A percentile compares a stretch with the other conserved stretches of the same genome.
Evolutionary conservation across 1,139 yeast species (phyloP).

Genomic region (Protomyces inouyei): DNA sequence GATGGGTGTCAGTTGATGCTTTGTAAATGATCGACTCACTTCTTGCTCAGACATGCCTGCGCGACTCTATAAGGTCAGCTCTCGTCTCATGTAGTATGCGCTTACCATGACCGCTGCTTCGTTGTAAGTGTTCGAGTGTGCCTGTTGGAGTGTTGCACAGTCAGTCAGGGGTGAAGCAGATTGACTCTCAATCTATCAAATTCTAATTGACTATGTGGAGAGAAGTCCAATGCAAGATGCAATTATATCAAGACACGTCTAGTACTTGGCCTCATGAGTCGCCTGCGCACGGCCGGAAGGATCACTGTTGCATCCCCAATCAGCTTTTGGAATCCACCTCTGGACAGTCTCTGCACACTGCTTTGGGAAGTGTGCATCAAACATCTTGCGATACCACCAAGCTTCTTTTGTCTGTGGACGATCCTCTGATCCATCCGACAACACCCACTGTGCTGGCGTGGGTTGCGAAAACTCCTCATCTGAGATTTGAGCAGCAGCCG

Average conservation of each 20-base stretch:
- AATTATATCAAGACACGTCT: background rate
- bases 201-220: no score
- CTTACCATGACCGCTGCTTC: background rate
- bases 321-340: constrained; percentile 99
- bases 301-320: constrained; percentile 99
- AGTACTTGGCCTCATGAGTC: constrained; percentile 3
- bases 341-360: constrained; percentile 91
- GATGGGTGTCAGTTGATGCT: background rate
- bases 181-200: no score
- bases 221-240: no score
- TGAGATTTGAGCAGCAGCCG: constrained; percentile 77
- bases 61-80: background rate
- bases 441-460: constrained; percentile 74
- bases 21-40: background rate
- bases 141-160: no score
- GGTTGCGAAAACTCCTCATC: constrained; percentile 88
- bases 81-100: background rate
- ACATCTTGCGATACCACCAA: constrained; percentile 95
- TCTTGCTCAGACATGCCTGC: background rate
- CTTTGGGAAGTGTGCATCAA: constrained; percentile 84
- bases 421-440: constrained; percentile 54
- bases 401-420: constrained; percentile 97
- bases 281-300: constrained; percentile 73
- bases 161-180: no score
- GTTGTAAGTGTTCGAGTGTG: no score